phyloP scores from a whole-genome alignment of 345 rosid species.

The Litchi chinensis region DNA sequence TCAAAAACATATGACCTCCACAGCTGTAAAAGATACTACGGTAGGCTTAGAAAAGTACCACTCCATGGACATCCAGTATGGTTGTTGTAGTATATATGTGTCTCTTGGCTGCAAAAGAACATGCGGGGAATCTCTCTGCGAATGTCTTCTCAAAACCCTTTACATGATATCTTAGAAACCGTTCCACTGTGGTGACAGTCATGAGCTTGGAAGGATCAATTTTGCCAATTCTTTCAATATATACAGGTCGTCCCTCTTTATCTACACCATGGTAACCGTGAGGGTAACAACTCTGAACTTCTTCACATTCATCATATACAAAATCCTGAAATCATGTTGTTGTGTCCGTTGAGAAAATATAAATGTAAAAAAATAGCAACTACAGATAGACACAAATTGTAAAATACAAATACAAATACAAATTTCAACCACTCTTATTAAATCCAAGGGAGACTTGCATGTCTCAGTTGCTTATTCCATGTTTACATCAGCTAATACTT shows the following conservation, averaged over 20 bases:
- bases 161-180: conserved; percentile 85
- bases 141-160: conserved; percentile 93
- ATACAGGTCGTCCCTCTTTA: conserved; percentile 83
- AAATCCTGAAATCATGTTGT: conserved; percentile 63
- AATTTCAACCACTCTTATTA: conserved; percentile 14
- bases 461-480: neutral
- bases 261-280: conserved; percentile 98
- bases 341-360: conserved; percentile 12
- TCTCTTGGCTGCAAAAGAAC: conserved; percentile 83
- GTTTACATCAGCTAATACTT: conserved; percentile 12
- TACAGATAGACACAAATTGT: neutral
- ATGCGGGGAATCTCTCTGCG: conserved; percentile 87
- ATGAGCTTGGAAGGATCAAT: conserved; percentile 76
- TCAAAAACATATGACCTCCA: neutral
- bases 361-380: neutral
- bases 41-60: conserved; percentile 47
- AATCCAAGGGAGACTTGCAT: conserved; percentile 4
- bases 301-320: conserved; percentile 75
- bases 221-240: conserved; percentile 84
- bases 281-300: conserved; percentile 82
- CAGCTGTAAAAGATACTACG: conserved; percentile 19
- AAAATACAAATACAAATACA: neutral
- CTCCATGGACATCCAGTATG: conserved; percentile 84
- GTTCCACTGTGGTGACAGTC: conserved; percentile 81
- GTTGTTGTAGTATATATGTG: conserved; percentile 75